Evolutionary conservation across 768 basidiomycete species (phyloP).

Genomic region (Neoboletus subvelutipes): DNA sequence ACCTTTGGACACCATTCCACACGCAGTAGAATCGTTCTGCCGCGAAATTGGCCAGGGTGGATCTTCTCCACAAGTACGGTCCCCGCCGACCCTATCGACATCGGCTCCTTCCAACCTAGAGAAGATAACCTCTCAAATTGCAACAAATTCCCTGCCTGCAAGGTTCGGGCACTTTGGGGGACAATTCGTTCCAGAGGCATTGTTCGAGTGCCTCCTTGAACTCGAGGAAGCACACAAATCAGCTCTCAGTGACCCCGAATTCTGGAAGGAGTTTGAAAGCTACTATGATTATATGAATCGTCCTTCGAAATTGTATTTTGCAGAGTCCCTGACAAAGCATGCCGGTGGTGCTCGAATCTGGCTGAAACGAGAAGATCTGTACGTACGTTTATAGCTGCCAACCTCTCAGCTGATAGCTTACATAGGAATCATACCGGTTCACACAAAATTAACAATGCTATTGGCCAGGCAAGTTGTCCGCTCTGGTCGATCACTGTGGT

Average conservation of each 20-base stretch:
- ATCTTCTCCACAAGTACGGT: conserved; percentile 18
- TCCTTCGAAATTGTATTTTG: conserved; percentile 88
- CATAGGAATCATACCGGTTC: conserved; percentile 94
- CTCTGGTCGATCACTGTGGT: neutral
- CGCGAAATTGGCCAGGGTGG: conserved; percentile 56
- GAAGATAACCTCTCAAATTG: conserved; percentile 27
- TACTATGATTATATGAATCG: conserved; percentile 94
- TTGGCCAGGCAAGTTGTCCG: conserved; percentile 72
- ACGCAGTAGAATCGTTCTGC: conserved; percentile 71
- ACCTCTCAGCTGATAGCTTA: conserved; percentile 2
- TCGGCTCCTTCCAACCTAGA: conserved; percentile 2
- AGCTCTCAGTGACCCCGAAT: conserved; percentile 84
- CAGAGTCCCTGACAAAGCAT: conserved; percentile 85
- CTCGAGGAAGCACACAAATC: conserved; percentile 87
- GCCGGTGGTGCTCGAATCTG: conserved; percentile 95
- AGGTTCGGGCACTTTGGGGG: conserved; percentile 96
- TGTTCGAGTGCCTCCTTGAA: conserved; percentile 91
- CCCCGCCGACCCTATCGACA: neutral
- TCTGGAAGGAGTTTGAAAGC: conserved; percentile 88
- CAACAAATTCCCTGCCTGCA: conserved; percentile 58
- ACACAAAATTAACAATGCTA: conserved; percentile 99
- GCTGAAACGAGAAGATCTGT: conserved; percentile 96
- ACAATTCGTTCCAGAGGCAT: conserved; percentile 94
- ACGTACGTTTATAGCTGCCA: conserved; percentile 25
- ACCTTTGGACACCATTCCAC: conserved; percentile 44